Evolutionary conservation across 1,284 basidiomycete species (phyloP).

Genomic region (Acaromyces ingoldii): DNA sequence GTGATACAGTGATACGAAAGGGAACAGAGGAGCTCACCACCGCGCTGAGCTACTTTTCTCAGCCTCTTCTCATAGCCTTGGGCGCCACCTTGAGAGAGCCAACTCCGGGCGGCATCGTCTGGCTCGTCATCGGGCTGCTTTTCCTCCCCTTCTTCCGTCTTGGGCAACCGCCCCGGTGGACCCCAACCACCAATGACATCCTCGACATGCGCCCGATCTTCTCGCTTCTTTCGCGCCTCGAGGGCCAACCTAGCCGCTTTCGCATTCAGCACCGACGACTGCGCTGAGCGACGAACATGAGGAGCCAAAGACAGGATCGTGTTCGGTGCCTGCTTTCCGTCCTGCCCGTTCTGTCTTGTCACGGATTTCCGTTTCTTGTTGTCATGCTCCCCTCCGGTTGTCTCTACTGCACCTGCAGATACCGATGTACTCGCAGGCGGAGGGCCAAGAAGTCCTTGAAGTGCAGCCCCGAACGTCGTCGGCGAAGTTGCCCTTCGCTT

Average conservation of each 20-base stretch:
- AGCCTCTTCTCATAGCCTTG: conserved; percentile 41
- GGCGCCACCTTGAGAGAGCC: conserved; percentile 32
- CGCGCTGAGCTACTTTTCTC: conserved; percentile 47
- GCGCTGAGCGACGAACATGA: conserved; percentile 34
- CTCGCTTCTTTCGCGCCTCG: conserved; percentile 34
- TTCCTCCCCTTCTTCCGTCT: conserved; percentile 23
- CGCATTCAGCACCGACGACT: conserved; percentile 34
- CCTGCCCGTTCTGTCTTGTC: neutral
- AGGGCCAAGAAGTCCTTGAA: conserved; percentile 32
- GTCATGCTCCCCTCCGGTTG: conserved; percentile 8
- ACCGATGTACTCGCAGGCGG: neutral
- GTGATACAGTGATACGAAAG: neutral
- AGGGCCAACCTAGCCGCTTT: conserved; percentile 43
- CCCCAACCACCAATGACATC: conserved; percentile 50
- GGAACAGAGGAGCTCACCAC: conserved; percentile 15
- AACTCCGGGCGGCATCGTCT: conserved; percentile 14
- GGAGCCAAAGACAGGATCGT: conserved; percentile 48
- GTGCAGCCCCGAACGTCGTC: conserved; percentile 38
- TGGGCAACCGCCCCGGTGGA: conserved; percentile 37
- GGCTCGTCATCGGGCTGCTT: conserved; percentile 19
- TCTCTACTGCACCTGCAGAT: conserved; percentile 12
- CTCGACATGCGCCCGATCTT: conserved; percentile 42
- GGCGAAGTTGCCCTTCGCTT: conserved; percentile 45
- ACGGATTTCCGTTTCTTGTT: too few relatives aligned
- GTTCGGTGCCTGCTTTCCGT: too few relatives aligned